Percentiles rank a stretch among this genome's conserved stretches.
Evolutionary conservation across 176 grass and related monocot species (phyloP).

Genomic region (Oryza coarctata): DNA sequence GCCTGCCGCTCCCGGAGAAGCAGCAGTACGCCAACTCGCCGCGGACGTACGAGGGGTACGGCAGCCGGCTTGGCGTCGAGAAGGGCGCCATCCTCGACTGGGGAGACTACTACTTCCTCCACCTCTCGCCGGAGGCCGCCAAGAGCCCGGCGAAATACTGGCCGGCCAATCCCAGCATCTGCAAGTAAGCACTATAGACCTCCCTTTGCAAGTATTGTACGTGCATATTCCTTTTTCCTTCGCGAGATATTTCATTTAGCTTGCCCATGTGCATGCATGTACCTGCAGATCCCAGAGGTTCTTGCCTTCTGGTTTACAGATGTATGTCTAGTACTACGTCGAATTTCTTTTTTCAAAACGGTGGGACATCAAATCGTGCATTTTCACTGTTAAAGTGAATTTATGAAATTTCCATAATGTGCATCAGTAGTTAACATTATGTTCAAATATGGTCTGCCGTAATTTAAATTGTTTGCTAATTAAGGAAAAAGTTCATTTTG

Average conservation of each 20-base stretch:
- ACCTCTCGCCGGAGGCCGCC: slow-evolving; percentile 49
- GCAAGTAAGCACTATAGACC: slow-evolving; percentile 47
- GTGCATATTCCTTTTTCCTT: not conserved
- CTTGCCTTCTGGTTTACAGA: not conserved
- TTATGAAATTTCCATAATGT: not conserved
- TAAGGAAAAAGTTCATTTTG: not conserved
- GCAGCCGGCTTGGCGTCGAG: slow-evolving; percentile 77
- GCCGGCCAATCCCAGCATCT: slow-evolving; percentile 49
- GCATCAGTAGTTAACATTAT: not conserved
- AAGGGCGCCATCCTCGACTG: slow-evolving; percentile 86
- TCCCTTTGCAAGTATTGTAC: not conserved
- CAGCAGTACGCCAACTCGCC: slow-evolving; percentile 71
- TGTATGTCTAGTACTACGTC: not conserved
- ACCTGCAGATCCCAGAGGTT: not conserved
- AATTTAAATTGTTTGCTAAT: not conserved
- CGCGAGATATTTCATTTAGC: not conserved
- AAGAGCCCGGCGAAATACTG: slow-evolving; percentile 57
- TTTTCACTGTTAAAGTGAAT: not conserved
- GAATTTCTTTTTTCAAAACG: not conserved
- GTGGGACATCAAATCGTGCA: not conserved
- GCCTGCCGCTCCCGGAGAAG: slow-evolving; percentile 53
- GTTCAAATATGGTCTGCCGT: not conserved
- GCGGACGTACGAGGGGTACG: slow-evolving; percentile 84
- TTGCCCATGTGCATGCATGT: slow-evolving; percentile 17
- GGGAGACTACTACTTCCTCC: slow-evolving; percentile 92